Base-by-base conservation (phyloP, 2,329 filamentous ascomycete genomes). In the Colletotrichum cordylinicola region DNA sequence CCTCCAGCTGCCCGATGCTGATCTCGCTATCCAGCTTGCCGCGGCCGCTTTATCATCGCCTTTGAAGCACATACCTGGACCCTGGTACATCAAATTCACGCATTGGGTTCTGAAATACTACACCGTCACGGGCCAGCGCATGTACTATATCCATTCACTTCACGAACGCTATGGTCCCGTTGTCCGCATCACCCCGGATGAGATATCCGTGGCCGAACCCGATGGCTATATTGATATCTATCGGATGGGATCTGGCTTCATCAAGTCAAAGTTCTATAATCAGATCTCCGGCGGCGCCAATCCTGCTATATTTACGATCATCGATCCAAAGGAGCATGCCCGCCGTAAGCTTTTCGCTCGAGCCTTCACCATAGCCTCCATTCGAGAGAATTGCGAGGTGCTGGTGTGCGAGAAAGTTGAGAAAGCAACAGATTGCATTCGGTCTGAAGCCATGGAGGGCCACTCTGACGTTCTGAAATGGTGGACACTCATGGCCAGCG, bases 401-500 rank as follows among this genome's bases (percentile, higher is more conserved):
- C 67, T 83, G 29, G 82, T 91, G 12, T 78, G 83, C 4, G 78
- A 77, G 0, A 85, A 84, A 21, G 82, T 86, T 1, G 79, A 82
- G 0, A 76, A 88, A 12, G 81, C 88, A 0, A 82, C 91, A 2
- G 37, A 84, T 4, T 83, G 81, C 62, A 90, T 91, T 27, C 80
- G 75, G 0, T 80, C 85, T n/a, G 89, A 91, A 64, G 84, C 86
- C 21, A 66, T 72, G 0, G 79, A 80, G 1, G 84, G 86, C 0
- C 81, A 75, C 0, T 83, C 82, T 0, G 89, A 92, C 75, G 80
- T 91, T 0, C 84, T 86, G 73, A 90, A 90, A 72, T 92, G 90
- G 90, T 89, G 85, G 82, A 80, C 87, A 8, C 90, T 90, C 68
- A 86, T 91, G 84, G 82, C 89, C 0, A 90, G 89, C 0, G 90